These are phyloP conservation scores for Phlebiopsis gigantea DNA, from an alignment of 768 basidiomycete genomes.

Conservation along the genomic window DNA sequence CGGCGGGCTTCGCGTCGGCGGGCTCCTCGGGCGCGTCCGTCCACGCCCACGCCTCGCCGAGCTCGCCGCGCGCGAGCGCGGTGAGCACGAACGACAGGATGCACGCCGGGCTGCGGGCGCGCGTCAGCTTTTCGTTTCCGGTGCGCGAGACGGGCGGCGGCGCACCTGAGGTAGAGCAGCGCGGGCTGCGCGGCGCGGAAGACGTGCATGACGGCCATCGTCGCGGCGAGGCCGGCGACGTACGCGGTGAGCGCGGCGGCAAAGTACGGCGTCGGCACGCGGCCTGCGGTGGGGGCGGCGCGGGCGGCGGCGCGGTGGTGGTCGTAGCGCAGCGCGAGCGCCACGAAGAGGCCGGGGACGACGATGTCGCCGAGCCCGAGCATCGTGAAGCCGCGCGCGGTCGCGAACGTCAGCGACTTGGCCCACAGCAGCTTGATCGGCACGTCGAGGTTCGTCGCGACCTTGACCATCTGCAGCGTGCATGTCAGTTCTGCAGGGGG, in stretches of 20 bases:
- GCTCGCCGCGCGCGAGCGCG: constrained; percentile 59
- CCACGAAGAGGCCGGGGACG: constrained; percentile 64
- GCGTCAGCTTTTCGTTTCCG: neutral
- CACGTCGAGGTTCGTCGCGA: constrained; percentile 83
- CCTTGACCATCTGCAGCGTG: constrained; percentile 77
- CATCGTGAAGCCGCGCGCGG: constrained; percentile 69
- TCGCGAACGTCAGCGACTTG: constrained; percentile 50
- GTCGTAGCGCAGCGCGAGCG: constrained; percentile 86
- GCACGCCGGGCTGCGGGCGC: constrained; percentile 58
- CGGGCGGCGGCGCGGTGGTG: constrained; percentile 36
- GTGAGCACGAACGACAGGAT: constrained; percentile 63
- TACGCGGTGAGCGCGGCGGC: constrained; percentile 62
- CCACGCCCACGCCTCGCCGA: constrained; percentile 69
- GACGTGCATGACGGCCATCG: constrained; percentile 83
- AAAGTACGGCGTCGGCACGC: constrained; percentile 80
- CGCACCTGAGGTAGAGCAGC: constrained; percentile 81
- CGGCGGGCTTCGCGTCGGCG: neutral
- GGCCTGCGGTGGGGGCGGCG: no score
- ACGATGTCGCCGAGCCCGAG: constrained; percentile 90
- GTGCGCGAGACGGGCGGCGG: neutral
- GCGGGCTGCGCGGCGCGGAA: constrained; percentile 83
- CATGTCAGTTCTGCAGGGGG: neutral
- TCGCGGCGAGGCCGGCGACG: constrained; percentile 60
- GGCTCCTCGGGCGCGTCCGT: constrained; percentile 34
- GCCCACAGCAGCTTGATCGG: constrained; percentile 94